phyloP scores from a whole-genome alignment of 768 basidiomycete genomes.

The Lepiota venenata region DNA sequence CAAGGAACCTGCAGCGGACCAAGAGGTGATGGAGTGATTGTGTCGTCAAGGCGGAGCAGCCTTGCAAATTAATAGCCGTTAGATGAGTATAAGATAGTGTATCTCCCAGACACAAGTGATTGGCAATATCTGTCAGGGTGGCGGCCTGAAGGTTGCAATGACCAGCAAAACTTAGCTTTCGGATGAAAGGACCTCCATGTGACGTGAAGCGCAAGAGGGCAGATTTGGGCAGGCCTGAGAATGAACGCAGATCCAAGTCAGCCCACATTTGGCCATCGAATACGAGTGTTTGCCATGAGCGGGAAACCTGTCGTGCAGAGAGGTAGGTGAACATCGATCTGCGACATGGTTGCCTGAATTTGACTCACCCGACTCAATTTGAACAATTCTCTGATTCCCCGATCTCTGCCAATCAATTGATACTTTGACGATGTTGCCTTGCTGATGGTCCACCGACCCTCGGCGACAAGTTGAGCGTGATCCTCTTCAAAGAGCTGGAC shows the following conservation, averaged over 20 bases:
- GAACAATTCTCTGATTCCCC: constrained; percentile 74
- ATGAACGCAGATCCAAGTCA: constrained; percentile 56
- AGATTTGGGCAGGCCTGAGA: constrained; percentile 51
- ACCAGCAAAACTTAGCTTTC: constrained; percentile 58
- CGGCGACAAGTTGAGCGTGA: constrained; percentile 38
- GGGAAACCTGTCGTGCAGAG: constrained; percentile 57
- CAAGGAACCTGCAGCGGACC: constrained; percentile 56
- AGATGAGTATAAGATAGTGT: constrained; percentile 59
- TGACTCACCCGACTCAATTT: constrained; percentile 71
- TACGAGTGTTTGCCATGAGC: constrained; percentile 68
- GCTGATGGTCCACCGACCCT: constrained; percentile 55
- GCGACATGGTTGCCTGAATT: constrained; percentile 9
- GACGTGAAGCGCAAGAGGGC: constrained; percentile 52
- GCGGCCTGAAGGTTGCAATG: constrained; percentile 48
- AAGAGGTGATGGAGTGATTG: constrained; percentile 70
- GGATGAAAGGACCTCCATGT: constrained; percentile 62
- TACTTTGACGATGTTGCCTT: constrained; percentile 59
- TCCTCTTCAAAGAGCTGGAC: constrained; percentile 60
- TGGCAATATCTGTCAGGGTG: constrained; percentile 49
- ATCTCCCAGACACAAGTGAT: constrained; percentile 46
- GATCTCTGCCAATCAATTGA: constrained; percentile 75
- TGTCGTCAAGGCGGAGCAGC: constrained; percentile 65
- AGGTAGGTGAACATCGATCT: constrained; percentile 9
- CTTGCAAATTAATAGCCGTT: constrained; percentile 65
- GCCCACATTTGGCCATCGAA: constrained; percentile 90